phyloP scores from a whole-genome alignment of 2,329 filamentous ascomycete species.

The Penicillium sp. region DNA sequence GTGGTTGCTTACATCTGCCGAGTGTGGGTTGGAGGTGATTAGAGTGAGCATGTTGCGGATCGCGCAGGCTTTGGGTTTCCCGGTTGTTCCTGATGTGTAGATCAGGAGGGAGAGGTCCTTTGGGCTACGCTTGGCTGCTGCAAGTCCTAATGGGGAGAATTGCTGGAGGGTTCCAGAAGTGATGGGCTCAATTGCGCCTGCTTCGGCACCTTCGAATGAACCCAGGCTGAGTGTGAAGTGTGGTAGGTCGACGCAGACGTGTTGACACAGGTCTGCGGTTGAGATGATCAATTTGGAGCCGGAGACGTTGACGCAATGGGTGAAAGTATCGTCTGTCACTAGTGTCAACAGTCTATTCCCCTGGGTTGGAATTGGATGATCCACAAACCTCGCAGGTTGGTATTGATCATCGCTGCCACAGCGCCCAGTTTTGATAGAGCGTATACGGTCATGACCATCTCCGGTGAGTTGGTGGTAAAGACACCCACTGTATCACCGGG shows the following conservation, averaged over 20 bases:
- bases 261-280: slow-evolving; percentile 42
- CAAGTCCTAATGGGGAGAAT: slow-evolving; percentile 20
- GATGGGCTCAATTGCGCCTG: slow-evolving; percentile 23
- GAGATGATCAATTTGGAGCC: slow-evolving; percentile 42
- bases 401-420: slow-evolving; percentile 47
- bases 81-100: slow-evolving; percentile 50
- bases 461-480: slow-evolving; percentile 49
- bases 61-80: slow-evolving; percentile 46
- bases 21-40: slow-evolving; percentile 35
- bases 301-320: slow-evolving; percentile 45
- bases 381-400: slow-evolving; percentile 43
- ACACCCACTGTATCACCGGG: slow-evolving; percentile 45
- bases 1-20: slow-evolving; percentile 35
- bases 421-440: slow-evolving; percentile 48
- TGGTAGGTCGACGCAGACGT: slow-evolving; percentile 32
- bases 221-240: slow-evolving; percentile 39
- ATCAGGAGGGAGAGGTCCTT: slow-evolving; percentile 41
- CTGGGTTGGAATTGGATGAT: neutral
- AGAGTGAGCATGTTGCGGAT: slow-evolving; percentile 40
- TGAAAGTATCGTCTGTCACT: slow-evolving; percentile 42
- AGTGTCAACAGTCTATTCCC: neutral
- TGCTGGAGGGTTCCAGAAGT: slow-evolving; percentile 25
- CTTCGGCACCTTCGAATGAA: slow-evolving; percentile 32
- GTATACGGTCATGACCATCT: slow-evolving; percentile 46
- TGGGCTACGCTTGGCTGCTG: slow-evolving; percentile 31